Percentiles rank a stretch among this genome's conserved stretches.
phyloP scores from a whole-genome alignment of 2,329 filamentous ascomycete species.

The Plectosphaerella sp. region DNA sequence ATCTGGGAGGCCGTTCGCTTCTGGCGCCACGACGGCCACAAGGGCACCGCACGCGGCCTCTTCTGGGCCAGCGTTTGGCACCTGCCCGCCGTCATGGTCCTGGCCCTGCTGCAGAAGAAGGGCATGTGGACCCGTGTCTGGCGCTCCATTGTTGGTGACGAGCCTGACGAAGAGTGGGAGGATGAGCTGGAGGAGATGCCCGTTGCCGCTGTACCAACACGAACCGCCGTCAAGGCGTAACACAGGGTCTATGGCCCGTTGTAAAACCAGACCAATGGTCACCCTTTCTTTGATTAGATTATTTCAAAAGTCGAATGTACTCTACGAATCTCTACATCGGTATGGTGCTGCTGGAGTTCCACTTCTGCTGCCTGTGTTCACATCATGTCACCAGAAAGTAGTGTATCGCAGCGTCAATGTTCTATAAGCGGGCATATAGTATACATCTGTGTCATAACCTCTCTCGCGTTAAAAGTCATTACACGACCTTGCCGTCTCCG shows the following conservation, averaged over 20 bases:
- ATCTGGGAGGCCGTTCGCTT: constrained; percentile 74
- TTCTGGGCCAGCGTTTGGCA: constrained; percentile 99
- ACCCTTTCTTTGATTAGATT: no score
- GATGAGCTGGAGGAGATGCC: constrained; percentile 48
- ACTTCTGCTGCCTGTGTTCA: no score
- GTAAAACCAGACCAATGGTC: no score
- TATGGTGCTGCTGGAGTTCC: no score
- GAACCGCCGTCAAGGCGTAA: constrained; percentile 2
- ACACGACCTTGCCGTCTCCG: not conserved
- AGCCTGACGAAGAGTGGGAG: constrained; percentile 52
- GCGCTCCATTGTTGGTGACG: constrained; percentile 58
- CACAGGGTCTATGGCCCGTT: not conserved
- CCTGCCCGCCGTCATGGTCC: constrained; percentile 80
- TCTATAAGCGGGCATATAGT: no score
- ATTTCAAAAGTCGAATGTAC: no score
- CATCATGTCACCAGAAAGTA: no score
- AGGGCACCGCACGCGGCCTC: constrained; percentile 74
- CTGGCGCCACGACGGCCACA: constrained; percentile 72
- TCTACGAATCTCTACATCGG: no score
- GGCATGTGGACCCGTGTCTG: constrained; percentile 85
- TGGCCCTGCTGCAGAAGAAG: constrained; percentile 91
- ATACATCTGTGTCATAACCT: no score
- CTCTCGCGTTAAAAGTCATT: not conserved
- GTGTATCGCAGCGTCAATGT: no score
- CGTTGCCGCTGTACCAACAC: not conserved